These are phyloP conservation scores for Sphagnum tenellum DNA, from an alignment of 225 moss, liverwort and hornwort genomes.

Conservation along the genomic window DNA sequence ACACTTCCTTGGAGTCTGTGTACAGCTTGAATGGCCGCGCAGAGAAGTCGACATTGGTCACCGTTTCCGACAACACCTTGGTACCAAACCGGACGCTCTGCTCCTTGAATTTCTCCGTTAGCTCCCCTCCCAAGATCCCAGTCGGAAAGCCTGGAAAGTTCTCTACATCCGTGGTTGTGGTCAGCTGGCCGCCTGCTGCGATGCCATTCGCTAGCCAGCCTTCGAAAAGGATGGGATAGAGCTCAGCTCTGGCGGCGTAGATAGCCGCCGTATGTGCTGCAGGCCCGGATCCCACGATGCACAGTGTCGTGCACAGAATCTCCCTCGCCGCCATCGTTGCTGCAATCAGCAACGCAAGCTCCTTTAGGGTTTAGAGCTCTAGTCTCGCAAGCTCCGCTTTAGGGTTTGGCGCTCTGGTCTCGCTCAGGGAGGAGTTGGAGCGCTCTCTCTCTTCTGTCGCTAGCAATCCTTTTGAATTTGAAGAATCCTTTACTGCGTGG, in stretches of 20 bases:
- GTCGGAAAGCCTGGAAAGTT: conserved; percentile 96
- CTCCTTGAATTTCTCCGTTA: conserved; percentile 59
- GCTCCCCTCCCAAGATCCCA: conserved; percentile 64
- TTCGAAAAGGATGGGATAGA: conserved; percentile 71
- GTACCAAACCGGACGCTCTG: conserved; percentile 90
- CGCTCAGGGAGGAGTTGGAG: no score
- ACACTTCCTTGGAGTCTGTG: conserved; percentile 62
- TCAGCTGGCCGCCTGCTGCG: conserved; percentile 81
- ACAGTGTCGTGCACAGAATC: conserved; percentile 44
- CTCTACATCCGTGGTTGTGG: conserved; percentile 94
- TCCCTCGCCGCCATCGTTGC: conserved; percentile 18
- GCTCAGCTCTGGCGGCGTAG: conserved; percentile 79
- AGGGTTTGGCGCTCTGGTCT: no score
- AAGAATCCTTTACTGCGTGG: no score
- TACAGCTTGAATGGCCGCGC: conserved; percentile 57
- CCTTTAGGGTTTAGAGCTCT: no score
- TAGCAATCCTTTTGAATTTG: no score
- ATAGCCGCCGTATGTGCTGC: conserved; percentile 96
- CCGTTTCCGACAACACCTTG: conserved; percentile 67
- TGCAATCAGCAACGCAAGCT: neutral
- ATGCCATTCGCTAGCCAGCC: conserved; percentile 97
- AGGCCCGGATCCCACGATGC: conserved; percentile 91
- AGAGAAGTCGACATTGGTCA: conserved; percentile 62
- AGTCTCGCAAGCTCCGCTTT: no score
- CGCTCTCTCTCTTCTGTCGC: no score